Conservation (phyloP, 345 rosid genomes). For the Citrus unshiu region DNA sequence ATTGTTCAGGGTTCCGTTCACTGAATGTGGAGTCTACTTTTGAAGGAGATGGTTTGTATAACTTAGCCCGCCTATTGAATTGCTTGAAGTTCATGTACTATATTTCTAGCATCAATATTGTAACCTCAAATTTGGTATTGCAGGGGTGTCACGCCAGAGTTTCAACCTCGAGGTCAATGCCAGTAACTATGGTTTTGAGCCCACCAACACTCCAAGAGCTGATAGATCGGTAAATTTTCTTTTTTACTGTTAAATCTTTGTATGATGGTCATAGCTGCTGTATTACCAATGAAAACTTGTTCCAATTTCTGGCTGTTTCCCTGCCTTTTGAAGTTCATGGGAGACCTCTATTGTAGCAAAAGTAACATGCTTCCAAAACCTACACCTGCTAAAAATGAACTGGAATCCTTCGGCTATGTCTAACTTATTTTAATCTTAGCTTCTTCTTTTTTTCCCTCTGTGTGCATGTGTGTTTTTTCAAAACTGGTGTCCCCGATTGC, state of each 20-base stretch:
- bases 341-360: background rate
- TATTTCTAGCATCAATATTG: background rate
- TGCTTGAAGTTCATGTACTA: background rate
- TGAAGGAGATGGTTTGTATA: constrained; percentile 71
- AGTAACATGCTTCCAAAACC: background rate
- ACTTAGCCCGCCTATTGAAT: background rate
- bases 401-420: background rate
- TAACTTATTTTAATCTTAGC: background rate
- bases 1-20: constrained; percentile 94
- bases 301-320: background rate
- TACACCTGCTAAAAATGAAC: background rate
- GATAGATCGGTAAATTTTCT: constrained; percentile 74
- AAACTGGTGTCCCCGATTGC: background rate
- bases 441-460: background rate
- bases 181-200: constrained; percentile 76
- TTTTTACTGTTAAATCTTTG: background rate
- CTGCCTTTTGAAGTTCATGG: background rate
- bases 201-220: constrained; percentile 85
- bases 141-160: constrained; percentile 78
- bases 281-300: background rate
- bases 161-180: constrained; percentile 88
- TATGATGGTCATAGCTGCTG: background rate
- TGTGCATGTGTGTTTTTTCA: background rate
- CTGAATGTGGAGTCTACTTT: constrained; percentile 50
- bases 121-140: constrained; percentile 11